Evolutionary conservation across 2,329 filamentous ascomycete species (phyloP), one percentile per base, ranked within the genome.

Genomic region (Endoconidiophora polonica): DNA sequence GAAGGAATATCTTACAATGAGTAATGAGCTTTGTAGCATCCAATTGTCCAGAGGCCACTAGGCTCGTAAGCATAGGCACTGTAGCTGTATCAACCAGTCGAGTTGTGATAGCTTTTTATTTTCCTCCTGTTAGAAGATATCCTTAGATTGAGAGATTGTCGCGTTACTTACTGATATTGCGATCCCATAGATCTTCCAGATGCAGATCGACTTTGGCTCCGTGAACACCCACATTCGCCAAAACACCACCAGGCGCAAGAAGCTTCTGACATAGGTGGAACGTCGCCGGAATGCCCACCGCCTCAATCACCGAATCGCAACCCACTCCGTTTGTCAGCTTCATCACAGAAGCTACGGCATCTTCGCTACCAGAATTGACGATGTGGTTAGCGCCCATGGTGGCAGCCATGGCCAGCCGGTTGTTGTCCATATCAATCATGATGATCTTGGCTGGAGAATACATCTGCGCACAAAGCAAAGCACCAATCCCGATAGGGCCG

Each of bases 171-270:
- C 68, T 62, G 44, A 76, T 70, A 55, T 76, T 76, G 53, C 66
- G 65, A 51, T 66, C 62, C 74, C 74, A 78, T 4, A 77, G 61
- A 44, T 63, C 65, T 49, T 77, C 68, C 12, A 78, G 62, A 38
- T 73, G 66, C 39, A 77, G 59, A 49, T 70, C 62, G 0, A 68
- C 73, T 44, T 67, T 68, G n/a, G 61, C 66, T 0, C 74, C 74
- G 56, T 77, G 73, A 5, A 78, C 74, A 6, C 74, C 74, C 2
- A 78, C 66, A 56, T 77, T 78, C 3, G 73, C 74, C 54, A 78
- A 68, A 0, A 64, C 61, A 3, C 72, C 74, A 1, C 73, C 74
- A 0, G 68, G 62, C 0, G 69, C 73, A 7, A 78, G 65, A 22
- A 79, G 57, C 5, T 68, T 61, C 58, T 78, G 73, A 48, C 68